Base-by-base conservation (phyloP, 2,329 filamentous ascomycete genomes). In the Orbilia blumenaviensis region DNA sequence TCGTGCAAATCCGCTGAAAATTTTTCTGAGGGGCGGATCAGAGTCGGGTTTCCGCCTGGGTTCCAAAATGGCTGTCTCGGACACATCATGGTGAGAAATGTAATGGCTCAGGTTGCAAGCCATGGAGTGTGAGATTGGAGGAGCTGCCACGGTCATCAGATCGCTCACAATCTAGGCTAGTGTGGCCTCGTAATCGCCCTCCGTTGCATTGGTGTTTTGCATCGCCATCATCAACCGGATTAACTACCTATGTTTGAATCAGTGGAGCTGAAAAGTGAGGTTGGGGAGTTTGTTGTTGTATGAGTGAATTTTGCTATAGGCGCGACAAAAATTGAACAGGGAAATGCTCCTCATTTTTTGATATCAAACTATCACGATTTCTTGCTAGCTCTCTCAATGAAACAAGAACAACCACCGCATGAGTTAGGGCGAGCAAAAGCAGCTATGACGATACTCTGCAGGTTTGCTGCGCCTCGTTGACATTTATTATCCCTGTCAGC, bases 271-370 rank as follows among this genome's bases (percentile, higher is more conserved):
- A 48, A 71, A n/a, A 23, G n/a, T 48, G 29, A 56, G 48, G 63
- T 44, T 41, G 36, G 38, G 54, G 12, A 52, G 48, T 10, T 52
- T 52, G 27, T 52, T 52, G 66, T 60, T 58, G 21, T 52, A 60
- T 66, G 60, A 73, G 60, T 63, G 67, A 72, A 72, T 72, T 72
- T 66, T 73, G 60, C 68, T 21, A 73, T 73, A 60, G 68, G 68
- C 60, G 61, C 58, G 60, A 63, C 23, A 44, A 36, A 41, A 56
- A 63, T 54, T 12, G 36, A 12, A 25, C 14, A 46, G 14, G 10
- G 27, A 50, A 61, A 27, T 41, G 23, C 56, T 54, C 42, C 25
- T 50, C 32, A 63, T 14, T 54, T 66, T 66, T 21, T 63, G 44
- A 56, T 56, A 63, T 46, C 42, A 46, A 46, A 56, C 67, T 64